Conservation (phyloP, 2,329 filamentous ascomycete genomes). For the Colletotrichum sp. region DNA sequence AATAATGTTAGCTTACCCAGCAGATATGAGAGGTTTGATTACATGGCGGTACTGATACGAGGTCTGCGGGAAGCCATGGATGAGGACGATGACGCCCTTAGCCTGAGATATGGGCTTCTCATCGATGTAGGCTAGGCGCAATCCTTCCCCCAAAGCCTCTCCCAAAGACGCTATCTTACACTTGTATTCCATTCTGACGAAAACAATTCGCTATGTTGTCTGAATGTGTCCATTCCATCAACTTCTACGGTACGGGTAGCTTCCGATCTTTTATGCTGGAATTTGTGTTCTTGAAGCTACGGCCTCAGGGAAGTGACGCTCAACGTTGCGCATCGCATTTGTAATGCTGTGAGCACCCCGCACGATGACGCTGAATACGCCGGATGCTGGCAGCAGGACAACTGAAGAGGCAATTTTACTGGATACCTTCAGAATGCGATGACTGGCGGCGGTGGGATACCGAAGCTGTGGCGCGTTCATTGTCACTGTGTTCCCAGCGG, state of each 20-base stretch:
- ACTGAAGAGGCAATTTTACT: neutral
- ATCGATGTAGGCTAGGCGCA: neutral
- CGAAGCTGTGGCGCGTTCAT: neutral
- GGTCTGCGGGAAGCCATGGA: conserved; percentile 53
- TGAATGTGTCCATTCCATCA: neutral
- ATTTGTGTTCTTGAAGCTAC: neutral
- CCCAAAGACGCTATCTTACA: neutral
- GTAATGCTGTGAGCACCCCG: neutral
- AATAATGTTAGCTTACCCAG: conserved; percentile 28
- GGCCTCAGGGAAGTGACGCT: neutral
- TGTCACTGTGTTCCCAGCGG: neutral
- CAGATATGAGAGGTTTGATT: conserved; percentile 37
- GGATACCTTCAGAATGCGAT: neutral
- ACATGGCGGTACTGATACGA: conserved; percentile 48
- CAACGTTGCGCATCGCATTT: neutral
- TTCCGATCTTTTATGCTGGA: neutral
- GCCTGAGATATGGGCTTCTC: neutral
- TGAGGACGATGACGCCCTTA: conserved; percentile 43
- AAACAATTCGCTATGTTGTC: neutral
- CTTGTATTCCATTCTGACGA: neutral
- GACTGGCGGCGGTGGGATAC: neutral
- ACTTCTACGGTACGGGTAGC: neutral
- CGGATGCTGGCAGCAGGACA: neutral
- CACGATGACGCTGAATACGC: neutral
- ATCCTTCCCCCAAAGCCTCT: neutral